Base-by-base conservation (phyloP, 2,329 filamentous ascomycete genomes). In the Laburnicola sp. region DNA sequence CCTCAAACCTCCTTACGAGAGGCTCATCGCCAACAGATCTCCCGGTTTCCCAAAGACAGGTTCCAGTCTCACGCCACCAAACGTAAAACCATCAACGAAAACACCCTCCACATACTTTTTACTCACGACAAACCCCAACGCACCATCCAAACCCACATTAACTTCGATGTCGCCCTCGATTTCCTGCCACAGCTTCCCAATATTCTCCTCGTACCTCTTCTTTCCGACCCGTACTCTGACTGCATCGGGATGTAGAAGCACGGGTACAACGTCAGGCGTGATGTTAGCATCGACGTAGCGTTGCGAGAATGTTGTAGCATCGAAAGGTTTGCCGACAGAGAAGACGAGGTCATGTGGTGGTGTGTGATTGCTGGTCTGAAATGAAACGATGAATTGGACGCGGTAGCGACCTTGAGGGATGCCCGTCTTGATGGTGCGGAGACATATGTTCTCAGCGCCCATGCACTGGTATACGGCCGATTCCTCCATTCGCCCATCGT, bases 261-360 rank as follows among this genome's bases (percentile, higher is more conserved):
- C 71, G 0, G 63, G 62, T 2, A 68, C 70, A n/a, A 72, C 57
- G 54, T 74, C 71, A 0, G 69, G 68, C 4, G 71, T 70, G 49
- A 74, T 74, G 16, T 66, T 64, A 2, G 72, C 71, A 45, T 74
- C 72, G 0, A 74, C 71, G 46, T 58, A 69, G 0, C 72, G 63
- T 6, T 49, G 40, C n/a, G 57, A 46, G 34, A 74, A 74, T 0
- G 64, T 71, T 1, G 10, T 39, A 0, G 57, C 30, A 46, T 74
- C 72, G 36, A 69, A 71, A 0, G 71, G 72, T 45, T 68, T 69
- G 4, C 72, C 72, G 1, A 74, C 72, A 5, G 64, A 70, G 28
- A 73, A 72, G 2, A 74, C 63, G 8, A 74, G 34, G 23, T 74
- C 66, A 2, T 53, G 44, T 0, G 71, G 71, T 0, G 60, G 37